Evolutionary conservation across 441 rosid genomes (phyloP), one percentile per base, ranked within the genome.

Genomic region (Erodium texanum): DNA sequence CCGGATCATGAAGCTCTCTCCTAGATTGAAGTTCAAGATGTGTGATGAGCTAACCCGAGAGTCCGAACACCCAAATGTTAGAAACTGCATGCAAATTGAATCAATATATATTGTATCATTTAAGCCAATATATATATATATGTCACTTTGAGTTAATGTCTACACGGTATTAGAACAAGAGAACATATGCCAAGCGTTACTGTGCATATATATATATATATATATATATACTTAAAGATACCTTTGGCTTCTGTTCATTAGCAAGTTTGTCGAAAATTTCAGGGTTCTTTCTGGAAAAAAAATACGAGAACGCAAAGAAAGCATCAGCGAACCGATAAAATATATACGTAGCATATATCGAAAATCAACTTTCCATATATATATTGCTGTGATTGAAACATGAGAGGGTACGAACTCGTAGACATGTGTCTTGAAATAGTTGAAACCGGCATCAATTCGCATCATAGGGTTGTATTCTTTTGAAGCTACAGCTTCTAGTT

Each of bases 21-120:
- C 99, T 3, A 96, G 99, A 80, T 88, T 87, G 75, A 93, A 93
- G 79, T 89, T 74, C 72, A 93, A 86, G 74, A 93, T 77, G 45
- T 91, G 99, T 3, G 99, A 91, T 4, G 99, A 97, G 67, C 97
- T 89, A 6, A 93, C 99, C 66, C 99, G 78, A 3, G 99, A 91
- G 77, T 93, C 99, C 16, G 99, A 91, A 85, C 99, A 93, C 9
- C 97, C 97, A 66, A 93, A 89, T 24, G 89, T 96, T 87, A 93
- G 7, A 82, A 91, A 93, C 99, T 93, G 86, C 86, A 82, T 6
- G 43, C 9, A 36, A 36, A 36, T 27, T 27, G 29, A 1, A 27
- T 27, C 29, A 4, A 27, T 27, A 27, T 1, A 27, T 27, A 4
- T 1, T 27, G 4, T 27, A 27, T 4, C n/a, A n/a, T 27, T 27